Base-by-base conservation (phyloP, 2,329 filamentous ascomycete genomes). In the Dissoconium aciculare region DNA sequence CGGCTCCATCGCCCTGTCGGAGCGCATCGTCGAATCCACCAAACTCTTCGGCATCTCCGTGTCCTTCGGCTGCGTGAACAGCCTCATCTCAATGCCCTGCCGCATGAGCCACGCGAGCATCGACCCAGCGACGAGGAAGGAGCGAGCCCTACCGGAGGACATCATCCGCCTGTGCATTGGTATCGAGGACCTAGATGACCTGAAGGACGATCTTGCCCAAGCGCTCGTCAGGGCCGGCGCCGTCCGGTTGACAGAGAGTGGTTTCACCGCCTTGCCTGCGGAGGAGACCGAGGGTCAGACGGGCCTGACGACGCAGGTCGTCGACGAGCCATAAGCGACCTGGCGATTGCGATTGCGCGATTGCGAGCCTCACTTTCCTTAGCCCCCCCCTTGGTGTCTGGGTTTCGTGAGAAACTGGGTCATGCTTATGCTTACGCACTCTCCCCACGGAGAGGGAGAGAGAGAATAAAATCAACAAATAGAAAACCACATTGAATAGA, bases 91-190 rank as follows among this genome's bases (percentile, higher is more conserved):
- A 62, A 94, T 98, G 87, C 87, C 89, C 5, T 98, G 89, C 61
- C 84, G 87, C 50, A 98, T 98, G 91, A 95, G 87, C 59, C 89
- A 98, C 58, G 89, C 89, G 23, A 93, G 83, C 53, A 98, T 98
- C 50, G 89, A 95, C 52, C 81, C 84, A 36, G 92, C 93, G 63
- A 95, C 85, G 31, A 68, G 89, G 44, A 67, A 73, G 47, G 84
- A 92, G 60, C 71, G 85, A 41, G 77, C 87, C 42, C 79, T 98
- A 74, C 89, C 89, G 8, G 89, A 98, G 59, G 89, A 98, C 54
- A 78, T 98, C 37, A 95, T 98, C 47, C 71, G 89, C 33, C 59
- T 98, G 33, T 98, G 89, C 51, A 84, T 98, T 26, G 89, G 89
- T 27, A 98, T 98, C 49, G 89, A 98, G 56, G 89, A 98, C 56